These are phyloP conservation scores for Gliomastix tumulicola DNA, from an alignment of 2,329 filamentous ascomycete species.

Conservation along the genomic window DNA sequence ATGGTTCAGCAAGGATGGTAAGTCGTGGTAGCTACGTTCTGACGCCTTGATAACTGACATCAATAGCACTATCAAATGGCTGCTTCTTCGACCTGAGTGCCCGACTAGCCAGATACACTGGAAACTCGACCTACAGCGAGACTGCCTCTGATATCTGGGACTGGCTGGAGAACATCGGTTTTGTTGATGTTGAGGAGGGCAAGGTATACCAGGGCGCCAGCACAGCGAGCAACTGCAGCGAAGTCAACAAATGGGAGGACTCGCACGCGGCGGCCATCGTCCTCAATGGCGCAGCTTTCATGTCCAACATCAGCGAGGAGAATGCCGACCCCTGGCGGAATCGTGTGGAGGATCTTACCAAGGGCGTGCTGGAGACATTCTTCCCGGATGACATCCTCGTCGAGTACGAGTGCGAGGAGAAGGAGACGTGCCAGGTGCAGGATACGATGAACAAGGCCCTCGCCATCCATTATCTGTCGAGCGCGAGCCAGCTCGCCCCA, in stretches of 20 bases:
- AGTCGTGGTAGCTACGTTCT: background rate
- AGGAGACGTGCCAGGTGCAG: slow-evolving; percentile 56
- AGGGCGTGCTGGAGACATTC: slow-evolving; percentile 40
- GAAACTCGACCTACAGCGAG: slow-evolving; percentile 55
- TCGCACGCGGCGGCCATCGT: slow-evolving; percentile 54
- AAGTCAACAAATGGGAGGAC: slow-evolving; percentile 49
- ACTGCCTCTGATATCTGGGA: slow-evolving; percentile 59
- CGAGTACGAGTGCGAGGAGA: slow-evolving; percentile 60
- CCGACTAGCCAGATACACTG: slow-evolving; percentile 64
- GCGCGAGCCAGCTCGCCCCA: slow-evolving; percentile 54
- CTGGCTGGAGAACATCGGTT: slow-evolving; percentile 48
- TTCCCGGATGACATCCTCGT: slow-evolving; percentile 52
- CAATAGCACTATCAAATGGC: slow-evolving; percentile 45
- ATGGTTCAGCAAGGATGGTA: slow-evolving; percentile 65
- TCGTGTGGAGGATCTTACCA: slow-evolving; percentile 48
- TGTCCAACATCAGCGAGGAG: slow-evolving; percentile 46
- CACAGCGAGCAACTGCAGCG: slow-evolving; percentile 42
- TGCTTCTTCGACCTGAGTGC: slow-evolving; percentile 63
- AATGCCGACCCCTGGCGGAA: slow-evolving; percentile 45
- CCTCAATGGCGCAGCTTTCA: slow-evolving; percentile 50
- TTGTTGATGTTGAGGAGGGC: slow-evolving; percentile 52
- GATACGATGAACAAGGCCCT: slow-evolving; percentile 69
- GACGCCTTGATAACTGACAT: background rate
- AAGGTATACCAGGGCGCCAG: slow-evolving; percentile 54
- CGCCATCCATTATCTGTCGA: slow-evolving; percentile 57